These are phyloP conservation scores for Sporodiniella umbellata DNA, from an alignment of 371 early-diverging fungal species.

Conservation along the genomic window DNA sequence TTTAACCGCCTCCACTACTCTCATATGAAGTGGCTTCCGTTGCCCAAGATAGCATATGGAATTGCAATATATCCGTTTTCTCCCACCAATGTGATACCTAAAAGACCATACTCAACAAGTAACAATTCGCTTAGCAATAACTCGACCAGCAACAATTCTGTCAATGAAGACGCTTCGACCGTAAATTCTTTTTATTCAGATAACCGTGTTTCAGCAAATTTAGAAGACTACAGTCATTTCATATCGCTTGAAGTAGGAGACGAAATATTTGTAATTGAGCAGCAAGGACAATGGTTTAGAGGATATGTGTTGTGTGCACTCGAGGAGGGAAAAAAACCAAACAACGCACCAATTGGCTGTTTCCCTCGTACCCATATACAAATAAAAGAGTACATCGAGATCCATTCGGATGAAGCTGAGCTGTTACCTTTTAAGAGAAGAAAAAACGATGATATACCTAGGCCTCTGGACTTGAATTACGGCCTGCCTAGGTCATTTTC, in stretches of 20 bases:
- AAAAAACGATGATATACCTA: constrained; percentile 5
- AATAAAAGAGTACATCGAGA: constrained; percentile 49
- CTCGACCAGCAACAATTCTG: background rate
- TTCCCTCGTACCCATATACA: constrained; percentile 62
- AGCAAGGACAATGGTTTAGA: constrained; percentile 60
- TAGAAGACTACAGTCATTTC: constrained; percentile 36
- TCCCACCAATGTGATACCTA: constrained; percentile 26
- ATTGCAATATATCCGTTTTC: constrained; percentile 51
- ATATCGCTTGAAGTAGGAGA: constrained; percentile 55
- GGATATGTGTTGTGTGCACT: constrained; percentile 59
- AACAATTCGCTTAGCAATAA: too few species aligned
- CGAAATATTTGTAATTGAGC: constrained; percentile 53
- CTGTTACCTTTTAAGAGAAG: background rate
- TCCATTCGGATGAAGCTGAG: constrained; percentile 24
- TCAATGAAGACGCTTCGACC: constrained; percentile 22
- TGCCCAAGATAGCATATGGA: constrained; percentile 51
- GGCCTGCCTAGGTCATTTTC: constrained; percentile 27
- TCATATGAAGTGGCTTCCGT: constrained; percentile 50
- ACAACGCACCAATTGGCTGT: constrained; percentile 53
- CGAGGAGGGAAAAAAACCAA: constrained; percentile 39
- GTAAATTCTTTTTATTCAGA: constrained; percentile 27
- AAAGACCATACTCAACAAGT: constrained; percentile 23
- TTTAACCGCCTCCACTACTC: background rate
- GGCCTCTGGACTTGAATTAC: constrained; percentile 11
- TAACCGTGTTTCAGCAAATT: constrained; percentile 10